Base-by-base conservation (phyloP, 768 basidiomycete genomes). In the Xerocomus potaroensis region DNA sequence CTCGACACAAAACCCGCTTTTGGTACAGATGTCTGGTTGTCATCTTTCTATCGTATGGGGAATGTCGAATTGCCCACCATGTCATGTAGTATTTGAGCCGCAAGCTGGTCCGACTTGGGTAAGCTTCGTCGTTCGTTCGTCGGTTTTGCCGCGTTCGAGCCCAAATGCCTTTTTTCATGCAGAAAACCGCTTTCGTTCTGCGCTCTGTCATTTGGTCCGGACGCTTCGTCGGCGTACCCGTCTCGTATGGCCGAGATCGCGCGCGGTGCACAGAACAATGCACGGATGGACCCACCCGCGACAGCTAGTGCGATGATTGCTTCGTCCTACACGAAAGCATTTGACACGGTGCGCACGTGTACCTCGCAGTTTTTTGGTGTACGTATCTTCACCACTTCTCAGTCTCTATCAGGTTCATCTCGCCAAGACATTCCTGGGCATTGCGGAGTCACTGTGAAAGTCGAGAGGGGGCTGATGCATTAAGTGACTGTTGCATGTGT, bases 141-240 rank as follows among this genome's bases (percentile, higher is more conserved):
- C 11, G 5, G 5, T 1, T 16, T 3, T 29, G n/a, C 0, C 5
- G 27, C n/a, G 4, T 21, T 7, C 15, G 10, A 33, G 18, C 43
- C 45, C 30, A 53, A 19, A 12, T 1, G 15, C 2, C 3, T 19
- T 41, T 14, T 34, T 19, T 0, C 31, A 26, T 3, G 14, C 34
- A 82, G 81, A 11, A 77, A 77, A 63, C 63, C 79, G 0, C 62
- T 80, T 1, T 79, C 80, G 0, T 77, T 83, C 55, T 80, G 83
- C 36, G 58, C 80, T 0, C 75, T 83, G n/a, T 72, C 76, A 0
- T 83, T 83, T 32, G 81, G 78, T 4, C 62, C 64, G 1, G 54
- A 64, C 11, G 30, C 9, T 26, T 55, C 34, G 8, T 55, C 50
- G 34, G 32, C 8, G 6, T 50, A 54, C 35, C 61, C 83, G 19